phyloP scores from a whole-genome alignment of 2,329 filamentous ascomycete species.

The Talaromyces amestolkiae region DNA sequence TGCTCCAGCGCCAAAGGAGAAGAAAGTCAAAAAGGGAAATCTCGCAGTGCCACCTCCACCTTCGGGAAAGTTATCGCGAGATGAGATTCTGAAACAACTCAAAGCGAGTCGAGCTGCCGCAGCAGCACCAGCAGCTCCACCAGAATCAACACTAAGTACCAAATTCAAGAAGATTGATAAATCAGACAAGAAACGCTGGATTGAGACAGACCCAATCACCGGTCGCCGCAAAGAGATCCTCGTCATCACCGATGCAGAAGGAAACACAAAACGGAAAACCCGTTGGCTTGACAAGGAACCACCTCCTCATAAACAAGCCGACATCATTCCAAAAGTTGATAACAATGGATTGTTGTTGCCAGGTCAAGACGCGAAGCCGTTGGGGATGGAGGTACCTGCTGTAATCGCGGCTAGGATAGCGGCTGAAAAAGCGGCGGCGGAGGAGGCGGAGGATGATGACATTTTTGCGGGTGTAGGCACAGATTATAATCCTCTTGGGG shows the following conservation, averaged over 20 bases:
- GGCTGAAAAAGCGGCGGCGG: slow-evolving; percentile 19
- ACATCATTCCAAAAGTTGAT: slow-evolving; percentile 16
- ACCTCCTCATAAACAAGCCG: neutral
- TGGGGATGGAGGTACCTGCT: slow-evolving; percentile 52
- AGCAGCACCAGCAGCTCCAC: slow-evolving; percentile 43
- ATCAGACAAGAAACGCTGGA: slow-evolving; percentile 50
- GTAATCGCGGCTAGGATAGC: slow-evolving; percentile 39
- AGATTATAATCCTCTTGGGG: slow-evolving; percentile 60
- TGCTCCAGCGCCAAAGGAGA: slow-evolving; percentile 31
- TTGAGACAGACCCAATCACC: slow-evolving; percentile 53
- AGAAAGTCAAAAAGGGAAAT: slow-evolving; percentile 53
- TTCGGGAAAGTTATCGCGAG: slow-evolving; percentile 53
- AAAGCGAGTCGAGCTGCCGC: slow-evolving; percentile 50
- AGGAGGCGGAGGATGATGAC: slow-evolving; percentile 55
- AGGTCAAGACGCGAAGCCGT: slow-evolving; percentile 47
- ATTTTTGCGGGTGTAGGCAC: slow-evolving; percentile 62
- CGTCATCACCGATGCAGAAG: slow-evolving; percentile 58
- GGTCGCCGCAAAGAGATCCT: slow-evolving; percentile 57
- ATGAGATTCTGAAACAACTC: slow-evolving; percentile 60
- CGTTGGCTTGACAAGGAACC: slow-evolving; percentile 49
- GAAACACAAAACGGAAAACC: slow-evolving; percentile 61
- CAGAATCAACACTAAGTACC: slow-evolving; percentile 51
- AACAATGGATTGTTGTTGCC: slow-evolving; percentile 38
- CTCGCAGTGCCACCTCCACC: slow-evolving; percentile 42
- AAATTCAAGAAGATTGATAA: slow-evolving; percentile 56